phyloP scores from a whole-genome alignment of 2,329 filamentous ascomycete species.

The Lachnellula subtilissima region DNA sequence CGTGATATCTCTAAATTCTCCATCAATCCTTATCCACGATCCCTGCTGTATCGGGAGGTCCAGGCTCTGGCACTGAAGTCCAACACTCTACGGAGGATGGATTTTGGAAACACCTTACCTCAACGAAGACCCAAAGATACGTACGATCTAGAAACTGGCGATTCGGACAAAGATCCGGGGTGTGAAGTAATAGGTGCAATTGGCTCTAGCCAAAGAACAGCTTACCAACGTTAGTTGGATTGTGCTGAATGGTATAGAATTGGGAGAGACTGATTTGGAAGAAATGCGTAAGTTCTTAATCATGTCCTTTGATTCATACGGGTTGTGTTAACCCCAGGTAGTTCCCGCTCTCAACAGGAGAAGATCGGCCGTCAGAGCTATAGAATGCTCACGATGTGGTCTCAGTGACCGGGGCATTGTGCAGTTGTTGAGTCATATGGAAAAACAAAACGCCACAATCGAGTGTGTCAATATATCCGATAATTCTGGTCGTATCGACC shows the following conservation, averaged over 20 bases:
- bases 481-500: slow-evolving; percentile 60
- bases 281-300: slow-evolving; percentile 30
- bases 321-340: slow-evolving; percentile 27
- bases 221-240: slow-evolving; percentile 69
- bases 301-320: not conserved
- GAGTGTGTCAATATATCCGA: slow-evolving; percentile 64
- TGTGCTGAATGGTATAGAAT: slow-evolving; percentile 60
- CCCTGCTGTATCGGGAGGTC: slow-evolving; percentile 63
- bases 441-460: slow-evolving; percentile 60
- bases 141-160: slow-evolving; percentile 40
- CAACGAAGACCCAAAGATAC: slow-evolving; percentile 43
- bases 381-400: slow-evolving; percentile 62
- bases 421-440: slow-evolving; percentile 58
- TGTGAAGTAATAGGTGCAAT: slow-evolving; percentile 67
- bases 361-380: slow-evolving; percentile 58
- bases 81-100: slow-evolving; percentile 55
- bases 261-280: slow-evolving; percentile 68
- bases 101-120: slow-evolving; percentile 60
- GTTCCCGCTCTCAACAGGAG: slow-evolving; percentile 64
- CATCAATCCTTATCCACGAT: slow-evolving; percentile 34
- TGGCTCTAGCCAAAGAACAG: slow-evolving; percentile 61
- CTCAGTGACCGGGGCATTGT: slow-evolving; percentile 54
- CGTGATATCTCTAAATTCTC: slow-evolving; percentile 17
- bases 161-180: slow-evolving; percentile 51
- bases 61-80: slow-evolving; percentile 63